These are phyloP conservation scores for Pyricularia pennisetigena DNA, from an alignment of 2,329 filamentous ascomycete species.

Conservation along the genomic window DNA sequence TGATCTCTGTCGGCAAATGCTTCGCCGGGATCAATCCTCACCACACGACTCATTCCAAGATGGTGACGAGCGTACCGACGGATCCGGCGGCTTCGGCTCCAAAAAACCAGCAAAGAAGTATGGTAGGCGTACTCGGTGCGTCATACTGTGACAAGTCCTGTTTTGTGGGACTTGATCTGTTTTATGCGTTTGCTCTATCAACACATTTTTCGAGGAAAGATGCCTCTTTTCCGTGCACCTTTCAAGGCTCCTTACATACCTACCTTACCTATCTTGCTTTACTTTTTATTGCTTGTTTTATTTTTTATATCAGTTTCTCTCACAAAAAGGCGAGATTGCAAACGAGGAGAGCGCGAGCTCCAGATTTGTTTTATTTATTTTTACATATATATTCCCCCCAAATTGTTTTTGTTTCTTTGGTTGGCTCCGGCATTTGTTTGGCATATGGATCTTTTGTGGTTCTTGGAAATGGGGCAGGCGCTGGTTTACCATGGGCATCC, in stretches of 20 bases:
- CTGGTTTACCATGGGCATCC: not conserved
- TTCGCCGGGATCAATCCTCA: constrained; percentile 55
- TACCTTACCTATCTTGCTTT: not conserved
- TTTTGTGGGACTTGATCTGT: not conserved
- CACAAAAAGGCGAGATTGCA: constrained; percentile 1
- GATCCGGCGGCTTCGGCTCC: constrained; percentile 19
- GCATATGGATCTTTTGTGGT: not conserved
- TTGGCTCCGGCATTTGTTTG: not conserved
- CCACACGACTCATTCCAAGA: constrained; percentile 21
- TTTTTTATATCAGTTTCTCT: not conserved
- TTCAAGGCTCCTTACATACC: not conserved
- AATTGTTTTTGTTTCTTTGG: not conserved
- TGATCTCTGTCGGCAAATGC: constrained; percentile 75
- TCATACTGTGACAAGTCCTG: constrained; percentile 27
- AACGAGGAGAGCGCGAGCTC: not conserved
- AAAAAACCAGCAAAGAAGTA: constrained; percentile 20
- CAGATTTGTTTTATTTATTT: not conserved
- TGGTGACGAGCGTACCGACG: constrained; percentile 30
- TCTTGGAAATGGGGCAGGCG: not conserved
- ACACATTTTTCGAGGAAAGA: not conserved
- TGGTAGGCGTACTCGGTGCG: constrained; percentile 26
- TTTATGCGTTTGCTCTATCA: not conserved
- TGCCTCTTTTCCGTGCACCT: not conserved
- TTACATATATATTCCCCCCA: not conserved
- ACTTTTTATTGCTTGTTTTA: too few species aligned